Evolutionary conservation across 306 rosid genomes (phyloP).

Genomic region (Hippophae tibetana): DNA sequence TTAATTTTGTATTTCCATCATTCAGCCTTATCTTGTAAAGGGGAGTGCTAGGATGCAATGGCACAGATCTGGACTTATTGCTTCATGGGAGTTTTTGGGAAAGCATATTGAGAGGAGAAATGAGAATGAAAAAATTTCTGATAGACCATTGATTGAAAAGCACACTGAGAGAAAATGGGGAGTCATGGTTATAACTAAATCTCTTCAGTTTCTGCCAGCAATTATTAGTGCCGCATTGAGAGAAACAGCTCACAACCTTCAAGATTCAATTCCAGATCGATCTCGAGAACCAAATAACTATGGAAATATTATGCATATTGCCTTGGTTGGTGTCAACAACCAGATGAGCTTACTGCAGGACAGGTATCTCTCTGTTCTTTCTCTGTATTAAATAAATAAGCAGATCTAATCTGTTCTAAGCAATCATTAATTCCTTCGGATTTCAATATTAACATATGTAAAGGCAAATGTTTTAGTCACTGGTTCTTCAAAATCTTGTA

Average conservation of each 20-base stretch:
- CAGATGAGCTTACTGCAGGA: slow-evolving; percentile 98
- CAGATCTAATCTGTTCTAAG: slow-evolving; percentile 3
- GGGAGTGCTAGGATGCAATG: slow-evolving; percentile 98
- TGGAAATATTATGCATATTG: slow-evolving; percentile 96
- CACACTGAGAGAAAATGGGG: slow-evolving; percentile 85
- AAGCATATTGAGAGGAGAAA: slow-evolving; percentile 57
- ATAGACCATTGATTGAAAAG: slow-evolving; percentile 38
- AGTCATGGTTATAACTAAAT: slow-evolving; percentile 75
- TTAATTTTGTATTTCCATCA: slow-evolving; percentile 25
- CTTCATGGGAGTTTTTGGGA: slow-evolving; percentile 86
- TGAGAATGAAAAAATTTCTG: slow-evolving; percentile 37
- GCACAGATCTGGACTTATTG: slow-evolving; percentile 93
- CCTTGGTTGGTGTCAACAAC: slow-evolving; percentile 81
- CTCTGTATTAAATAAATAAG: not conserved
- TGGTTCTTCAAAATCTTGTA: no score
- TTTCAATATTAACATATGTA: not conserved
- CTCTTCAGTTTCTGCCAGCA: slow-evolving; percentile 83
- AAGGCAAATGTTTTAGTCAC: no score
- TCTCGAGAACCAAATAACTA: slow-evolving; percentile 34
- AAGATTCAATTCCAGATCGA: slow-evolving; percentile 39
- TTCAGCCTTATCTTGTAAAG: slow-evolving; percentile 93
- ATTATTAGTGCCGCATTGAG: slow-evolving; percentile 62
- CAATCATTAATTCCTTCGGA: not conserved
- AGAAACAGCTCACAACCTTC: slow-evolving; percentile 54
- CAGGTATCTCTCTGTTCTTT: slow-evolving; percentile 42